Evolutionary conservation across 768 basidiomycete species (phyloP), one percentile per base, ranked within the genome.

Genomic region (Tulasnella sp.): DNA sequence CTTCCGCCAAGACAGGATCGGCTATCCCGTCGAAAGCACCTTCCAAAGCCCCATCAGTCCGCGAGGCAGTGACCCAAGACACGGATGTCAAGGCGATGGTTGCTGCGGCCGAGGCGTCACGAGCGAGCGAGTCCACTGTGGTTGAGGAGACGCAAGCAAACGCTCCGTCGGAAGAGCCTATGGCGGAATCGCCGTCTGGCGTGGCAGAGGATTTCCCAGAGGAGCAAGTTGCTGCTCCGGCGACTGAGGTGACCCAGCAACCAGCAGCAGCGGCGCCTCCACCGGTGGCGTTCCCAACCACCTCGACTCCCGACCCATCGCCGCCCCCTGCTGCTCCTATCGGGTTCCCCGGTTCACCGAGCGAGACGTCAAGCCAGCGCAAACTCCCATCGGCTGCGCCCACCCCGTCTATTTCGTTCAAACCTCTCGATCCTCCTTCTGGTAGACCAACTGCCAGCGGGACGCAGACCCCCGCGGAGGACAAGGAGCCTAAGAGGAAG

Each of bases 401-500:
- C 7, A 53, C 51, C 4, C 26, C 49, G 19, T 17, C 34, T 9
- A 50, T 50, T 23, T 43, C 61, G 3, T 59, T 59, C 58, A 59
- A 50, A 17, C n/a, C 32, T 27, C 41, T 21, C 21, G 61, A 38
- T 38, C 43, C 54, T 15, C 53, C 61, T 13, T 38, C 34, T 5
- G 34, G 7, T 7, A 5, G 34, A 38, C 24, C 19, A 43, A 44
- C 24, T 27, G 21, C 50, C 50, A 30, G 21, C 15, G 54, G 44
- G 10, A 29, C 44, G 17, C 27, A 56, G 26, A 61, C 55, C 9
- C 19, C 88, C 4, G 85, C 88, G 66, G 77, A 77, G 0, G 86
- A 85, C 2, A 68, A 78, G n/a, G 87, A 87, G 66, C 80, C 80
- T 32, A 88, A 88, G 74, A 77, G 87, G 62, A 87, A 85, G 68